Evolutionary conservation across 2,329 filamentous ascomycete species (phyloP).

Genomic region (Metarhizium guizhouense): DNA sequence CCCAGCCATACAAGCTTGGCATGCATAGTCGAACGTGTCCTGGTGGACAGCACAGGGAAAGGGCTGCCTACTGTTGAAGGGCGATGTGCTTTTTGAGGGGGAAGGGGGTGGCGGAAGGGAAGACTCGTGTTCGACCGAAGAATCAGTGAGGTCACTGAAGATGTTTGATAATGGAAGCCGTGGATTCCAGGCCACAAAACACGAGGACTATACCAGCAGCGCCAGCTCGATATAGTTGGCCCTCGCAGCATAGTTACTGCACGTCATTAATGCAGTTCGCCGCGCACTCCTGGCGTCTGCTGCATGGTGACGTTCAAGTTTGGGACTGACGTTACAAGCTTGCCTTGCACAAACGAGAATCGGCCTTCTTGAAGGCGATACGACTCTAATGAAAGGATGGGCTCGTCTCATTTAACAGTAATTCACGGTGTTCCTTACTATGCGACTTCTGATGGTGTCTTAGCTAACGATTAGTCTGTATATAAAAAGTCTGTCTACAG

Average conservation of each 20-base stretch:
- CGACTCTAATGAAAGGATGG: background rate
- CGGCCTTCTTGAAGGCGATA: background rate
- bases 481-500: background rate
- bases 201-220: background rate
- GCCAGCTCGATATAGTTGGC: background rate
- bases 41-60: background rate
- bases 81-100: background rate
- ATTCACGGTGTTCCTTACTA: background rate
- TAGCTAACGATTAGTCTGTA: background rate
- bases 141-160: background rate
- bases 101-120: background rate
- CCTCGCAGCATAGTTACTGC: background rate
- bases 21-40: background rate
- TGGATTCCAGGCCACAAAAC: background rate
- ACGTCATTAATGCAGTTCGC: slow-evolving; percentile 3
- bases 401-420: background rate
- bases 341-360: background rate
- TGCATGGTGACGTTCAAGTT: background rate
- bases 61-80: background rate
- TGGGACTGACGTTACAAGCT: background rate
- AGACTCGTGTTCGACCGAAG: background rate
- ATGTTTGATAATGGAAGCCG: background rate
- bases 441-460: background rate
- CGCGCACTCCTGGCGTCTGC: background rate
- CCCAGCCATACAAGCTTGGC: background rate